Evolutionary conservation across 352 stramenopile species (phyloP).

Genomic region (Globisporangium radiosum): DNA sequence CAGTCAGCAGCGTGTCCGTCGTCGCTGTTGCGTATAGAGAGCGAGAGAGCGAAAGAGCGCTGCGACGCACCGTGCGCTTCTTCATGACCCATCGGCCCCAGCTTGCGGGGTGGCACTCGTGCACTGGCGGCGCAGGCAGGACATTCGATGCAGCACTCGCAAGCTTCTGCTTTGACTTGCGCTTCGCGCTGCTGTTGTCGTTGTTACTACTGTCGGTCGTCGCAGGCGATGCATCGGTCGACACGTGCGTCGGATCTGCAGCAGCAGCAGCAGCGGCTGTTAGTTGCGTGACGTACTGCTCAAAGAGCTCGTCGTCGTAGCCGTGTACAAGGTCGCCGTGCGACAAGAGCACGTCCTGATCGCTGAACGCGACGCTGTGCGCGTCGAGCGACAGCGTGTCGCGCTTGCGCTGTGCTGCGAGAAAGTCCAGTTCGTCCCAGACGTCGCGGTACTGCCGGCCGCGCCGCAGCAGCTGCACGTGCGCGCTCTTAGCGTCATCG

Average conservation of each 20-base stretch:
- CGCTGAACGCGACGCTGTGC: constrained; percentile 25
- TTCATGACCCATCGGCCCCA: constrained; percentile 61
- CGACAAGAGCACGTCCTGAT: constrained; percentile 31
- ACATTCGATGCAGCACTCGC: constrained; percentile 24
- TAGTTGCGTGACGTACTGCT: constrained; percentile 35
- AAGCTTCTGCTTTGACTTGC: constrained; percentile 18
- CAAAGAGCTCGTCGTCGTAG: constrained; percentile 74
- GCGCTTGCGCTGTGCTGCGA: constrained; percentile 26
- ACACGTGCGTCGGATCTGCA: constrained; percentile 2
- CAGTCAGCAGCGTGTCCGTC: not conserved
- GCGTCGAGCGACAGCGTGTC: constrained; percentile 14
- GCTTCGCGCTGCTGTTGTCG: constrained; percentile 4
- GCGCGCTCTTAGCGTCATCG: constrained; percentile 15
- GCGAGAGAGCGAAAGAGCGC: too few species aligned
- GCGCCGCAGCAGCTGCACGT: constrained; percentile 31
- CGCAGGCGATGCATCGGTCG: not conserved
- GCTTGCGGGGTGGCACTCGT: constrained; percentile 50
- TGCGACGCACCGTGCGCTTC: constrained; percentile 24
- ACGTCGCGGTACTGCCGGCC: constrained; percentile 67
- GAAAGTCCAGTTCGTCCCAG: constrained; percentile 74
- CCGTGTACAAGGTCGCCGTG: constrained; percentile 62
- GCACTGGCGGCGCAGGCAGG: constrained; percentile 26
- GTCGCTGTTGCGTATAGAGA: too few species aligned
- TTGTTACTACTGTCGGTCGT: not conserved
- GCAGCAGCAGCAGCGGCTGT: constrained; percentile 15